Base-by-base conservation (phyloP, 345 rosid species). In the Salix dunnii region DNA sequence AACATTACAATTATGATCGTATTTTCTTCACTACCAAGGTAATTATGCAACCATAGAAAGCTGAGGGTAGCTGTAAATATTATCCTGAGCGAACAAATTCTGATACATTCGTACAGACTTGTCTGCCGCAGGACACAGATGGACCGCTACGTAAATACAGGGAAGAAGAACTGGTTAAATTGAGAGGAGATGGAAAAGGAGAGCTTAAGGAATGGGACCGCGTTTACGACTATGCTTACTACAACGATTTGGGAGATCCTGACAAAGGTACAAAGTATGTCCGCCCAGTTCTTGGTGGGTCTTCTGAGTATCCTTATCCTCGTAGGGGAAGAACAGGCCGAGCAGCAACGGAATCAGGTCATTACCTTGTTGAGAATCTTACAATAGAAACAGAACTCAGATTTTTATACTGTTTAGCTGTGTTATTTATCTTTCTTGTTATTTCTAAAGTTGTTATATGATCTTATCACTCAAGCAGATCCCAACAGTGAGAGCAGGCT, bases 291-390 rank as follows among this genome's bases (percentile, higher is more conserved):
- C 88, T 87, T 35, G 90, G 88, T 10, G 90, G 88, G 8, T 85
- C 90, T 7, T 1, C 76, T 13, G 73, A 84, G 36, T 67, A 80
- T 28, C 89, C 89, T 62, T 86, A 84, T 74, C 89, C 89, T 74
- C 83, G 89, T 20, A 78, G 89, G 49, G 87, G 84, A 67, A 82
- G 89, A 71, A 86, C 89, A 10, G 81, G 89, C 72, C 77, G 89
- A 51, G 43, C 80, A 30, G 82, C 84, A 11, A 25, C 79, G 30
- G 28, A 80, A 70, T 58, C 85, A 67, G 87, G 87, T 86, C 31
- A 31, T 49, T 23, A 36, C 33, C 27, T 61, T 43, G 43, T 4
- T 58, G 61, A 27, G 25, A 64, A 28, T 65, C 42, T 10, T 18
- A 18, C 25, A 21, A 27, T 30, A 12, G 3, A 42, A 42, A 42